A percentile compares a stretch with the other conserved stretches of the same genome.
These are phyloP conservation scores for Fusarium xyrophilum DNA, from an alignment of 2,329 filamentous ascomycete species.

Conservation along the genomic window DNA sequence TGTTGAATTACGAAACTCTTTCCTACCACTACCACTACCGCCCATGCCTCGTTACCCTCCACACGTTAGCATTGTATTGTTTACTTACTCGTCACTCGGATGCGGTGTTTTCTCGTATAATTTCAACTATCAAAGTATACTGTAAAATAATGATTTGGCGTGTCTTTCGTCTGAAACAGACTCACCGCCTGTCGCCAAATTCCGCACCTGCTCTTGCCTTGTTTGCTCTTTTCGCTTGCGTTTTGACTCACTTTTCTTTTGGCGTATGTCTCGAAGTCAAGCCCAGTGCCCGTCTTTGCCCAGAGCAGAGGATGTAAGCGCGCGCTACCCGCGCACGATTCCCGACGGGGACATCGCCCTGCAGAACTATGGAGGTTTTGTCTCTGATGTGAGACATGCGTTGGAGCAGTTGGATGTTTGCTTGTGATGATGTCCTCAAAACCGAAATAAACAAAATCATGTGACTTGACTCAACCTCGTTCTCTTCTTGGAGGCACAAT, in stretches of 20 bases:
- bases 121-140: constrained; percentile 10
- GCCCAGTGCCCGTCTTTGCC: neutral
- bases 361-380: neutral
- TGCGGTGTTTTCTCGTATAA: constrained; percentile 16
- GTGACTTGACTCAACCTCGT: neutral
- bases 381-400: constrained; percentile 17
- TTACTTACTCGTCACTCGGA: constrained; percentile 8
- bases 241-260: constrained; percentile 11
- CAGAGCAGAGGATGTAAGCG: neutral
- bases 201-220: neutral
- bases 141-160: neutral
- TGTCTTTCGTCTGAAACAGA: neutral
- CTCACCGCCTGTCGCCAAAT: neutral
- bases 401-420: neutral
- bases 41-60: constrained; percentile 11
- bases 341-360: neutral
- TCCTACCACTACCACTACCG: constrained; percentile 28
- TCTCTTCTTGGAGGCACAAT: neutral
- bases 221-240: constrained; percentile 11
- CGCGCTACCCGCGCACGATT: constrained; percentile 7
- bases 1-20: constrained; percentile 59
- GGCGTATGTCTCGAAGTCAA: neutral
- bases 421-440: neutral
- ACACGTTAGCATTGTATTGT: constrained; percentile 21
- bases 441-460: neutral